Base-by-base conservation (phyloP, 257 asterid species). In the Solanum rostratum region DNA sequence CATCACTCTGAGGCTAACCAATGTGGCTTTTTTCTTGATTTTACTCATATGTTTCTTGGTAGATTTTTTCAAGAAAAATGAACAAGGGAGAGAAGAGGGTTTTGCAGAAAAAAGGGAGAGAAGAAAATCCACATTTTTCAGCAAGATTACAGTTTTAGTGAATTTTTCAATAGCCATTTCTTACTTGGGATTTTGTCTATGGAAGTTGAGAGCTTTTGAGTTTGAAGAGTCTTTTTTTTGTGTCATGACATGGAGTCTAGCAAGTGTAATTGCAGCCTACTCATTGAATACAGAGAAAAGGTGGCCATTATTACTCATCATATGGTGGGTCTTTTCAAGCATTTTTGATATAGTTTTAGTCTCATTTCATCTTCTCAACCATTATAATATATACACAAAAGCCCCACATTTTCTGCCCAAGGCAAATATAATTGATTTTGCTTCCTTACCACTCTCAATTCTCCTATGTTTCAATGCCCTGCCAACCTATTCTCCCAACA, bases 241-340 rank as follows among this genome's bases (percentile, higher is more conserved):
- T 41, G 81, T 89, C n/a, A 18, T 88, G 53, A 85, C 92, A n/a
- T 95, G 98, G 98, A 84, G 65, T 74, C 83, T 84, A 79, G 92
- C 95, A 22, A 87, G 88, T 88, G 27, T 83, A 29, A 37, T 88
- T 81, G 84, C 93, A 24, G 88, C 89, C 80, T 88, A 89, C 66
- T 86, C 98, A 11, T 66, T 80, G 10, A 57, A 73, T 71, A 85
- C 78, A 86, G 85, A 81, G 15, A 79, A 82, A 84, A 88, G 85
- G 80, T 94, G 99, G 99, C 97, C 98, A 27, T 85, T 84, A 16
- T 86, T 91, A 78, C 94, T 95, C 57, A 27, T 89, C 80, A 52
- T 92, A 10, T 95, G 97, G 97, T 95, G 99, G 99, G 60, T 89
- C 3, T 87, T 88, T 90, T 87, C 94, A 12, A 68, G 85, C 82